Base-by-base conservation (phyloP, 176 grass and related monocot genomes). In the Chloris gayana region DNA sequence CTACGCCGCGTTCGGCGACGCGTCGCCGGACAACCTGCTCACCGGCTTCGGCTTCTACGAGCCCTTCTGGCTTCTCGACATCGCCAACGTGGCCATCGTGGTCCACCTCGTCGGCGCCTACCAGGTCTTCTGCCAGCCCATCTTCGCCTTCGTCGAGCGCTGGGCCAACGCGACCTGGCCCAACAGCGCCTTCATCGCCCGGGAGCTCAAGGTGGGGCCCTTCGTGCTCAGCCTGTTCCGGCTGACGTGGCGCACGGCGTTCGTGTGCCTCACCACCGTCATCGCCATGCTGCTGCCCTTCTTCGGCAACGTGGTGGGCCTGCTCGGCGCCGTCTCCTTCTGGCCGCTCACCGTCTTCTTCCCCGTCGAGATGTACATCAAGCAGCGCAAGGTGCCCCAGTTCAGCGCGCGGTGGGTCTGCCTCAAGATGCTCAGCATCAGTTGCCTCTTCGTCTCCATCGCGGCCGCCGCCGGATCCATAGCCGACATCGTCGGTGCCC, bases 331-430 rank as follows among this genome's bases (percentile, higher is more conserved):
- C 24, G 51, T 98, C 53, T 88, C 88, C 1, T 99, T 99, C 89
- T 99, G 96, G 96, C 96, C 96, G 18, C 84, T 95, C 42, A 95
- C 92, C 12, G 92, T 99, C 45, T 95, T 95, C 84, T 99, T 99
- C 72, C 96, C 96, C 9, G 51, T 99, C n/a, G 88, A 99, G 75
- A 99, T 99, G 96, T 93, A 98, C 88, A 87, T 98, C 63, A 80
- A 33, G 67, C 90, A 95, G 65, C 88, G 82, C 31, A 69, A 18
- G 22, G 83, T 98, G 37, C 74, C 85, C 0, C 75, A 83, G 0
- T 35, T 78, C 21, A 89, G 89, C 19, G 45, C 86, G 0, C 54
- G 69, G 59, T 88, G 82, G 80, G 2, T 89, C 29, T 83, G 83
- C 33, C 86, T 97, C 32, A 54, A 80, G 74, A 71, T 53, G 67